Conservation (phyloP, 2,329 filamentous ascomycete species). For the Colletotrichum agaves region DNA sequence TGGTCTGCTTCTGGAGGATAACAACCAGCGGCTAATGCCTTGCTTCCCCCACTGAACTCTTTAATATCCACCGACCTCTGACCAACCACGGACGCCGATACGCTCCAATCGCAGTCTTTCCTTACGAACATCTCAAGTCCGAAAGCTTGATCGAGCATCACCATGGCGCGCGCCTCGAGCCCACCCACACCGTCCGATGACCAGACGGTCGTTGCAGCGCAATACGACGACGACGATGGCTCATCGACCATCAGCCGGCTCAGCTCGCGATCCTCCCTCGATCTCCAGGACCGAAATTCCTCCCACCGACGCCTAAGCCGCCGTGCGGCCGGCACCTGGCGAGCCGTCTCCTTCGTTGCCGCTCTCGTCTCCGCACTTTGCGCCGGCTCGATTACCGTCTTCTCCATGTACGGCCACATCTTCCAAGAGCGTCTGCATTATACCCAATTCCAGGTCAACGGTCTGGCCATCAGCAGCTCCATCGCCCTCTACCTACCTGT, state of each 20-base stretch:
- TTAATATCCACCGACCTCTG: not conserved
- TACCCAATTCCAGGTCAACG: slow-evolving; percentile 91
- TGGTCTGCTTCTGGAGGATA: not conserved
- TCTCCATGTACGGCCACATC: slow-evolving; percentile 91
- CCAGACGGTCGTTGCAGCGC: slow-evolving; percentile 9
- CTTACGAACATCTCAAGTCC: not conserved
- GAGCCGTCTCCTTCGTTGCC: slow-evolving; percentile 62
- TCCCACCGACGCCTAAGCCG: slow-evolving; percentile 32
- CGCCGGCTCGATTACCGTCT: slow-evolving; percentile 91
- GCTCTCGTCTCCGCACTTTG: slow-evolving; percentile 73
- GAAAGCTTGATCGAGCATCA: slow-evolving; percentile 5
- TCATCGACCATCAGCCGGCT: slow-evolving; percentile 38
- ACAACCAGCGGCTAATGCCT: slow-evolving; percentile 7
- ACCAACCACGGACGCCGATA: not conserved
- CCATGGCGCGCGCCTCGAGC: slow-evolving; percentile 33
- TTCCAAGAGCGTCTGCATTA: slow-evolving; percentile 90
- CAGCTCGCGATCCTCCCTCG: slow-evolving; percentile 40
- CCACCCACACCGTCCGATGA: slow-evolving; percentile 18
- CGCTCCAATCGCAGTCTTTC: not conserved
- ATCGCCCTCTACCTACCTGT: slow-evolving; percentile 94
- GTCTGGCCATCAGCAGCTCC: slow-evolving; percentile 86
- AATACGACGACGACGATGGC: slow-evolving; percentile 27
- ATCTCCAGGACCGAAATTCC: slow-evolving; percentile 30
- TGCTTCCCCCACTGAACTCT: slow-evolving; percentile 4
- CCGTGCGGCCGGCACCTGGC: slow-evolving; percentile 45